Base-by-base conservation (phyloP, 2,329 filamentous ascomycete species). In the Penicillium sp. region DNA sequence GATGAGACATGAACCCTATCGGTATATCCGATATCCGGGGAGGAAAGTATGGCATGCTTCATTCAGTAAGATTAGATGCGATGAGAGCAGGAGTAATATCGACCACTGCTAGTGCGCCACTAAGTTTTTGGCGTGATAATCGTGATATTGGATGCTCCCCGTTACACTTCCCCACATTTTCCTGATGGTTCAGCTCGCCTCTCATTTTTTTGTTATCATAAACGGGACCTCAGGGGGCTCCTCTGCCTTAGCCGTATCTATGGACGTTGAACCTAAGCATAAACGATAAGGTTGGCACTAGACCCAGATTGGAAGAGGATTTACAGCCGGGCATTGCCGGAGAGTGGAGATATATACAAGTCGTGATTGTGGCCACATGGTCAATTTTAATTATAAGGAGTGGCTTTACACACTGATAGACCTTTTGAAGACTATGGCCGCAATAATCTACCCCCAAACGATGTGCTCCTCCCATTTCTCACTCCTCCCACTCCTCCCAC, bases 401-500 rank as follows among this genome's bases (percentile, higher is more conserved):
- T 6, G 9, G 7, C 2, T 29, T 27, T 12, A 6, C 1, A 6
- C 29, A 15, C 17, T 9, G 9, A 38, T 29, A 17, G 3, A 2
- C 0, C 0, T 36, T 33, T 21, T 21, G 5, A 17, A 5, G 1
- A 13, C 12, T 1, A 15, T 53, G 23, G 51, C 23, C 51, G 25
- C 41, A 21, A 48, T 39, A 5, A 2, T 2, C 13, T 2, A 38
- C 13, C 15, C 7, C 15, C 7, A 3, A 6, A 0, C 0, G 2
- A 12, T 25, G 42, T 53, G 51, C 51, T 53, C 51, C 51, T 53
- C 51, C 51, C 51, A 36, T 6, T 44, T 13, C 6, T 25, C 39
- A n/a, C 64, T 66, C 64, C 63, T 33, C 31, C 31, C 31, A 33
- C 29, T 31, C 29, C 29, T 12, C 29, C 10, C 29, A 31, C 31